These are phyloP conservation scores for Speleostelium caveatum DNA, from an alignment of 78 protist genomes.

Conservation along the genomic window DNA sequence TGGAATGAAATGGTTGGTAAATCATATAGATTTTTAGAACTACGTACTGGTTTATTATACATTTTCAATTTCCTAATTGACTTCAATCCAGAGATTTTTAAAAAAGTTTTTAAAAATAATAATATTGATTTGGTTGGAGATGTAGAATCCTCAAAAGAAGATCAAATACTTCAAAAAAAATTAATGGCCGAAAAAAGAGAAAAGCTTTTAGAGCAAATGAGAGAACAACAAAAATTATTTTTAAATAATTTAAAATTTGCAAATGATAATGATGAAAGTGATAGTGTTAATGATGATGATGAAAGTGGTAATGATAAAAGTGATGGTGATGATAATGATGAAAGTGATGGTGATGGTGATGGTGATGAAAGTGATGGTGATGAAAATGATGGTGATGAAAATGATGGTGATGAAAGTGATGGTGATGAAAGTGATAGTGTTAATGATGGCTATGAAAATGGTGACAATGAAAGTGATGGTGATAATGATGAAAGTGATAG, in stretches of 20 bases:
- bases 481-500: background rate
- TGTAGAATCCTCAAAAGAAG: slow-evolving; percentile 4
- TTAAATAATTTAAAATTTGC: no score
- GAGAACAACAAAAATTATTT: slow-evolving; percentile 60
- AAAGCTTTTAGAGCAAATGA: slow-evolving; percentile 46
- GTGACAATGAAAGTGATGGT: background rate
- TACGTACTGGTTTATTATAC: slow-evolving; percentile 7
- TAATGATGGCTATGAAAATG: background rate
- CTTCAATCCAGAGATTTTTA: slow-evolving; percentile 15
- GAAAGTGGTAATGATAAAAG: no score
- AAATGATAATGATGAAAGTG: no score
- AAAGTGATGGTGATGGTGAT: no score
- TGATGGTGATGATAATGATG: no score
- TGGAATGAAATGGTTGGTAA: slow-evolving; percentile 61
- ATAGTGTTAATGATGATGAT: no score
- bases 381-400: background rate
- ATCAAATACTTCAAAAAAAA: slow-evolving; percentile 28
- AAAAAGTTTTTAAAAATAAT: background rate
- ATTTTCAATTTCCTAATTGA: slow-evolving; percentile 25
- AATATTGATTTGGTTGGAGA: slow-evolving; percentile 3
- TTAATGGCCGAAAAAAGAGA: slow-evolving; percentile 52
- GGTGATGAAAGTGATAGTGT: background rate
- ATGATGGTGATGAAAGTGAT: background rate
- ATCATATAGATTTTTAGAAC: slow-evolving; percentile 7
- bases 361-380: no score